Conservation (phyloP, 345 rosid species). For the Reutealis trisperma region DNA sequence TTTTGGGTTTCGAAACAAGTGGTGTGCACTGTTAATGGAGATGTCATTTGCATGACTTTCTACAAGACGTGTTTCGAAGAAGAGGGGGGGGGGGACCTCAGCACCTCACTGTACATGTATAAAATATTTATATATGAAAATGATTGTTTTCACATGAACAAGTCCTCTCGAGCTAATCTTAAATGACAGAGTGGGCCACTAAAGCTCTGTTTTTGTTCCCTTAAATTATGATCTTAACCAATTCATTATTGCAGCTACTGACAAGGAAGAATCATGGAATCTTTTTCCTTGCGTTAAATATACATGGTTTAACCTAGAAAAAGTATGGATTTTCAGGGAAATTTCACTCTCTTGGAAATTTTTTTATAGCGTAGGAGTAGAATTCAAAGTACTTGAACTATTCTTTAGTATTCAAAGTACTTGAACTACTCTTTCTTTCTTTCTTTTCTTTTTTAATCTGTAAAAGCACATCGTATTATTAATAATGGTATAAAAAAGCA, state of each 20-base stretch:
- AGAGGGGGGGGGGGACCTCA: not conserved
- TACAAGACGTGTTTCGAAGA: not conserved
- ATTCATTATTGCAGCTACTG: not conserved
- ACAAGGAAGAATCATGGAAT: not conserved
- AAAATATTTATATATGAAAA: too few species aligned
- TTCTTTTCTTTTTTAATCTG: not conserved
- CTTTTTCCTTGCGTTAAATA: not conserved
- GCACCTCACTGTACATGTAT: too few species aligned
- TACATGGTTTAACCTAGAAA: not conserved
- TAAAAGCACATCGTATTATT: too few species aligned
- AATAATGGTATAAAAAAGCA: too few species aligned
- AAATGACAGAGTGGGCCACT: not conserved
- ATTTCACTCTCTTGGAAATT: not conserved
- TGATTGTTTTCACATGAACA: slow-evolving; percentile 6
- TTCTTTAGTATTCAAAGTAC: not conserved
- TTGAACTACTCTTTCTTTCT: not conserved
- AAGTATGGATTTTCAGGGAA: not conserved
- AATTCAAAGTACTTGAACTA: not conserved
- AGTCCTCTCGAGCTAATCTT: not conserved
- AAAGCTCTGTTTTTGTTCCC: not conserved
- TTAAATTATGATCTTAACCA: not conserved
- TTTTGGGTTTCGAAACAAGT: slow-evolving; percentile 17
- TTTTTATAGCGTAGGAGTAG: not conserved
- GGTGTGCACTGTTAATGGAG: slow-evolving; percentile 28
- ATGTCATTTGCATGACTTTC: slow-evolving; percentile 7